Percentiles rank a stretch among this genome's conserved stretches.
Conservation (phyloP, 1,284 basidiomycete genomes). For the Retiboletus fuscus region DNA sequence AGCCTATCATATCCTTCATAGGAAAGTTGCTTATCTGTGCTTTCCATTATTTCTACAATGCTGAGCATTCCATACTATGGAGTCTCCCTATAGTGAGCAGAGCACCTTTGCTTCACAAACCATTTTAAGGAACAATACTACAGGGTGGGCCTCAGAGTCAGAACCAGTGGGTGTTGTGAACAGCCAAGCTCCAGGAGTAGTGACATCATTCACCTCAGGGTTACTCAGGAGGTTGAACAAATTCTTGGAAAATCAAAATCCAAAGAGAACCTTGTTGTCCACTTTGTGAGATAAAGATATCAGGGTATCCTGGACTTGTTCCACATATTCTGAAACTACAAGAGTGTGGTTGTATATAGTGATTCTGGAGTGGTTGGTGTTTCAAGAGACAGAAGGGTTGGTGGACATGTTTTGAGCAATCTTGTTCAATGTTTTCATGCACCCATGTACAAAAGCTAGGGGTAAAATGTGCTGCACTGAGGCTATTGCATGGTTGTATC, state of each 20-base stretch:
- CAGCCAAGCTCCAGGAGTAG: neutral
- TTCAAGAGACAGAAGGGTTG: neutral
- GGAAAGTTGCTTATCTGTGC: neutral
- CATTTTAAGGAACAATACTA: neutral
- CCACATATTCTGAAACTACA: neutral
- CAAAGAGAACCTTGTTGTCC: neutral
- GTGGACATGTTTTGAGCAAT: neutral
- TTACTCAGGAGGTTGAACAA: neutral
- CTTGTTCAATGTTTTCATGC: neutral
- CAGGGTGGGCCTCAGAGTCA: neutral
- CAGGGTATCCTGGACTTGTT: neutral
- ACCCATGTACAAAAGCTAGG: neutral
- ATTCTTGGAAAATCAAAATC: neutral
- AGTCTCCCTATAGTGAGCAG: neutral
- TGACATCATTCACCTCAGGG: neutral
- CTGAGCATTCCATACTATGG: neutral
- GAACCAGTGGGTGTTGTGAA: neutral
- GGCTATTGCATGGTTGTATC: neutral
- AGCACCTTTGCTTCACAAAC: neutral
- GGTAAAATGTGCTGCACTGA: neutral
- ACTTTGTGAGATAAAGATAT: neutral
- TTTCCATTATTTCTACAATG: too few relatives aligned
- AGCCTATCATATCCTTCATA: too few relatives aligned
- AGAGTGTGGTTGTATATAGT: neutral
- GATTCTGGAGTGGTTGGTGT: neutral